Percentiles rank a stretch among this genome's conserved stretches.
Evolutionary conservation across 306 rosid species (phyloP).

Genomic region (Senna tora): DNA sequence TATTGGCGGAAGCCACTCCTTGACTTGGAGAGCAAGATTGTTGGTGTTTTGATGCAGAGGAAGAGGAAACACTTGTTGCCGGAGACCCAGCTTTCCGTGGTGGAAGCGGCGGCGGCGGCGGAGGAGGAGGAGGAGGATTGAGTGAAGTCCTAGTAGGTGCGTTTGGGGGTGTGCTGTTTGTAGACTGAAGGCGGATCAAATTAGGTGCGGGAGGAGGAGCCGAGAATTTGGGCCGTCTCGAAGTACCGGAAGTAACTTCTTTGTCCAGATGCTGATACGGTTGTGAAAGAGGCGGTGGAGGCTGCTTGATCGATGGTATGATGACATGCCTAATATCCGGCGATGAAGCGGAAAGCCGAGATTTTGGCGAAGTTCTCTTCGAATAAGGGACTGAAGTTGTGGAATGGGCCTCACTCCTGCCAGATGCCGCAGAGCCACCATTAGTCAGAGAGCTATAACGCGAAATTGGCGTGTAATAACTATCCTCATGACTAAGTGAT

Average conservation of each 20-base stretch:
- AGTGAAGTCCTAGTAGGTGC: constrained; percentile 37
- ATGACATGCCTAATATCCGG: constrained; percentile 53
- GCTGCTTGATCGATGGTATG: constrained; percentile 49
- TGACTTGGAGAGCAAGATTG: constrained; percentile 42
- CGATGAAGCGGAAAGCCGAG: constrained; percentile 54
- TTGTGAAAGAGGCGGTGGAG: constrained; percentile 41
- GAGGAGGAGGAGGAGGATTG: constrained; percentile 41
- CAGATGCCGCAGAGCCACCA: constrained; percentile 44
- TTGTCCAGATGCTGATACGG: constrained; percentile 27
- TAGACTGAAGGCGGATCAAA: constrained; percentile 60
- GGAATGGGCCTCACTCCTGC: constrained; percentile 29
- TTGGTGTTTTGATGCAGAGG: constrained; percentile 40
- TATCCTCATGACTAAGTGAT: constrained; percentile 62
- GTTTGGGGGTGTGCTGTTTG: constrained; percentile 38
- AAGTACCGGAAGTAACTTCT: constrained; percentile 30
- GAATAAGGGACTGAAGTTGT: constrained; percentile 57
- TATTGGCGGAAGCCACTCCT: constrained; percentile 39
- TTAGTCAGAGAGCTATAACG: constrained; percentile 54
- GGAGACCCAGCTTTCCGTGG: constrained; percentile 40
- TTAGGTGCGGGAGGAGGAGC: constrained; percentile 77
- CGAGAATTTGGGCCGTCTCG: constrained; percentile 64
- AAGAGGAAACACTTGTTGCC: constrained; percentile 33
- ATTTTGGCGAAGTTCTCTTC: constrained; percentile 80
- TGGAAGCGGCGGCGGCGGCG: constrained; percentile 41
- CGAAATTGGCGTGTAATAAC: constrained; percentile 70